These are phyloP conservation scores for Eucalyptus regnans DNA, from an alignment of 345 rosid species.

Conservation along the genomic window DNA sequence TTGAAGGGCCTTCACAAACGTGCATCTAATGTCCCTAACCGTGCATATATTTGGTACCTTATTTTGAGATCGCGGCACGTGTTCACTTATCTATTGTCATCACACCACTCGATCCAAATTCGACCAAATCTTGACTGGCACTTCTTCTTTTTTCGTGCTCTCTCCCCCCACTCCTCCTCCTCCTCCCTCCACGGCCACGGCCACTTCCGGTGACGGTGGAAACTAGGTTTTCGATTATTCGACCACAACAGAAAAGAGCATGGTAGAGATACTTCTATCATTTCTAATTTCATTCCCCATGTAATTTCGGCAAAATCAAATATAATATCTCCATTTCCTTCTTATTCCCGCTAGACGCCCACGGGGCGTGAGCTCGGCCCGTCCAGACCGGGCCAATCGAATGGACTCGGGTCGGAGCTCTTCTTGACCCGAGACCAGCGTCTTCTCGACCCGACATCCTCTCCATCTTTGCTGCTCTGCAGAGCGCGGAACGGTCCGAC, in stretches of 20 bases:
- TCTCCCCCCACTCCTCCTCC: too few relatives aligned
- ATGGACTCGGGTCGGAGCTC: not conserved
- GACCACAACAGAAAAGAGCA: not conserved
- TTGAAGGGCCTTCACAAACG: fast-evolving
- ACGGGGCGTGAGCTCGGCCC: not conserved
- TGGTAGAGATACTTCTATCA: not conserved
- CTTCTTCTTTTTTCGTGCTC: not conserved
- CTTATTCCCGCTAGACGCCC: not conserved
- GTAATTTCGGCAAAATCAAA: not conserved
- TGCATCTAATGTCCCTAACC: fast-evolving
- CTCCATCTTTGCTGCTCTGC: not conserved
- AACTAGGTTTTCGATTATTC: too few relatives aligned
- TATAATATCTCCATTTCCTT: not conserved
- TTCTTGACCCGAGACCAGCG: not conserved
- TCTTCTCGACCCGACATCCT: not conserved
- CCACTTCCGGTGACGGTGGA: too few relatives aligned
- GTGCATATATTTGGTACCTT: not conserved
- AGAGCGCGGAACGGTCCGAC: not conserved
- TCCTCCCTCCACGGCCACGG: too few relatives aligned
- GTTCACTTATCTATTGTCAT: not conserved
- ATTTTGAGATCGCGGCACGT: not conserved
- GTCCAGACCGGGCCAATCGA: not conserved
- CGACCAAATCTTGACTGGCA: fast-evolving
- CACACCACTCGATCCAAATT: not conserved
- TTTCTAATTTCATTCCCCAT: not conserved